Evolutionary conservation across 192 early-diverging fungal genomes (phyloP).

Genomic region (Linnemannia zychae): DNA sequence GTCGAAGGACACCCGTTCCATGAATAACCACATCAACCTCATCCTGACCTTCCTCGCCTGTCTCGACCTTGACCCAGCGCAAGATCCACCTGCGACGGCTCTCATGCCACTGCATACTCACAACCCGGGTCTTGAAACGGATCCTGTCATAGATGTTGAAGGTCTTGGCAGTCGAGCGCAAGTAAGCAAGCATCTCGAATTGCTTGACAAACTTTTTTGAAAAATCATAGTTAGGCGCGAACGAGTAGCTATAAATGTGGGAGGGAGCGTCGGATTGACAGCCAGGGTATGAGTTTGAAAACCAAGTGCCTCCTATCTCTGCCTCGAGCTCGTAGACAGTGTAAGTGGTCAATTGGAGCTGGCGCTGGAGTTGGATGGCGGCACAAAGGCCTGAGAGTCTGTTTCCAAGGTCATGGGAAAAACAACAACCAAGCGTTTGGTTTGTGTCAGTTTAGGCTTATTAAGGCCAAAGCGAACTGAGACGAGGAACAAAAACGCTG

Average conservation of each 20-base stretch:
- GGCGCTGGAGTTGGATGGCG: slow-evolving; percentile 57
- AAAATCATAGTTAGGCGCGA: slow-evolving; percentile 62
- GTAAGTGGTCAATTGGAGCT: slow-evolving; percentile 54
- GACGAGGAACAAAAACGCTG: not conserved
- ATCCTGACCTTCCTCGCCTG: slow-evolving; percentile 20
- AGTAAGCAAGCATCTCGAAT: slow-evolving; percentile 27
- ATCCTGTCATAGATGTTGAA: slow-evolving; percentile 55
- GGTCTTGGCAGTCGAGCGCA: slow-evolving; percentile 39
- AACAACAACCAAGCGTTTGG: not conserved
- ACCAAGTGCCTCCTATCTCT: slow-evolving; percentile 62
- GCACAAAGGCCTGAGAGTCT: slow-evolving; percentile 57
- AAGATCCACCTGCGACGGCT: slow-evolving; percentile 34
- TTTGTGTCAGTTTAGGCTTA: not conserved
- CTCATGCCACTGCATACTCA: slow-evolving; percentile 46
- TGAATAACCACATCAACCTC: slow-evolving; percentile 55
- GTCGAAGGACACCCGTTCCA: slow-evolving; percentile 49
- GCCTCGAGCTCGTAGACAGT: slow-evolving; percentile 56
- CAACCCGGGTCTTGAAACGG: slow-evolving; percentile 42
- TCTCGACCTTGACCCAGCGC: slow-evolving; percentile 21
- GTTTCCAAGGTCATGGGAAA: not conserved
- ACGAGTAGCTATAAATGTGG: slow-evolving; percentile 61
- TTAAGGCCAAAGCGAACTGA: not conserved
- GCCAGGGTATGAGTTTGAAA: slow-evolving; percentile 57
- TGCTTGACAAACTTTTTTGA: slow-evolving; percentile 44
- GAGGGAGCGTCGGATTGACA: slow-evolving; percentile 58